phyloP scores from a whole-genome alignment of 306 rosid species.

The Fagus crenata region DNA sequence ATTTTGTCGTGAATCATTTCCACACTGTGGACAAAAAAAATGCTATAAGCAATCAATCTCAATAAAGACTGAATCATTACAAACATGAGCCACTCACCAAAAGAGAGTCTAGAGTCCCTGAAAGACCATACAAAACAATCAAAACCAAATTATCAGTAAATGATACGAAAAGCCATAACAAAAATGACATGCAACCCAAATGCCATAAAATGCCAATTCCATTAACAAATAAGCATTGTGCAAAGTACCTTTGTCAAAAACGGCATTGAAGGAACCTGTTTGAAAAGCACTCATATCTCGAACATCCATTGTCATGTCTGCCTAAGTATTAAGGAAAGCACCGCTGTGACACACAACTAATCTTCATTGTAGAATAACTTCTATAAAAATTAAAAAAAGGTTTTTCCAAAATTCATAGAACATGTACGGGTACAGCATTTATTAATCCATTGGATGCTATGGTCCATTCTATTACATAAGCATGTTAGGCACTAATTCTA shows the following conservation, averaged over 20 bases:
- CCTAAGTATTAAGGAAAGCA: conserved; percentile 32
- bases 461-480: too few species aligned
- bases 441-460: too few species aligned
- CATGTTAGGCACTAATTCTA: neutral
- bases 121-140: conserved; percentile 24
- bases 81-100: conserved; percentile 55
- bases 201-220: neutral
- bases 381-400: neutral
- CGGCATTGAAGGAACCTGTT: conserved; percentile 58
- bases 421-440: too few species aligned
- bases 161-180: conserved; percentile 1
- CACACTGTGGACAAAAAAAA: conserved; percentile 58
- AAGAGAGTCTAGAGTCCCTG: conserved; percentile 93
- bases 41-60: conserved; percentile 18
- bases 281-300: conserved; percentile 70
- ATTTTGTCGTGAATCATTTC: conserved; percentile 61
- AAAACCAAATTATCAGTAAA: conserved; percentile 25
- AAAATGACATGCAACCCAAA: neutral
- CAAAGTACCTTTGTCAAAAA: conserved; percentile 72
- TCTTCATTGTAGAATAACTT: neutral
- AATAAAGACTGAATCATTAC: conserved; percentile 19
- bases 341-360: conserved; percentile 1
- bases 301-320: conserved; percentile 80
- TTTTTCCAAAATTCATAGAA: neutral
- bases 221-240: conserved; percentile 1